Evolutionary conservation across 108 stramenopile genomes (phyloP).

Genomic region (Hondaea fermentalgiana): DNA sequence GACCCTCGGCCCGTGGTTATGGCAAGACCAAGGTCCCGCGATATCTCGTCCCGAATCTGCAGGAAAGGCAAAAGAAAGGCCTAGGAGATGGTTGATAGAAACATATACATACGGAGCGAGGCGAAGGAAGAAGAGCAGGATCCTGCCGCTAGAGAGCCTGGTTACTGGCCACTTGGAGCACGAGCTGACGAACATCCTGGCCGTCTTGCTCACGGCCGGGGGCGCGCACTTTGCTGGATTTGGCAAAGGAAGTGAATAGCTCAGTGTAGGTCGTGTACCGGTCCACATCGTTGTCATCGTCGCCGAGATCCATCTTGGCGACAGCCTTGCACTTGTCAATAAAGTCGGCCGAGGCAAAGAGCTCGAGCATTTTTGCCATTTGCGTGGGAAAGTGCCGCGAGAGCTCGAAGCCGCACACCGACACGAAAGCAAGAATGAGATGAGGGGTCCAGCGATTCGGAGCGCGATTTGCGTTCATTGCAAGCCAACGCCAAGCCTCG

Average conservation of each 20-base stretch:
- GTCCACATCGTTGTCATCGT: neutral
- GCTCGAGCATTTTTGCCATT: neutral
- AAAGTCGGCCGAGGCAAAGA: neutral
- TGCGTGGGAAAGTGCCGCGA: neutral
- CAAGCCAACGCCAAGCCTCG: slow-evolving; percentile 10
- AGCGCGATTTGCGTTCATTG: neutral
- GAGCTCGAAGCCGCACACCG: neutral
- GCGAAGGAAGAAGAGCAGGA: neutral
- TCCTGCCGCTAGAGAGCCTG: neutral
- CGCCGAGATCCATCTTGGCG: neutral
- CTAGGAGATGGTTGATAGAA: neutral
- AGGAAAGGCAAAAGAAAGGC: neutral
- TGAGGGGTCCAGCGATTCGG: neutral
- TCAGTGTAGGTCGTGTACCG: neutral
- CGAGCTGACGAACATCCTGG: neutral
- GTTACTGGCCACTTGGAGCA: neutral
- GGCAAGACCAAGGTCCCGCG: no score
- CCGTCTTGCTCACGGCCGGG: neutral
- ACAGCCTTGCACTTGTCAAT: neutral
- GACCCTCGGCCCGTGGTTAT: no score
- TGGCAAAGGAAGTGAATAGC: neutral
- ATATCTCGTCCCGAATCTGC: no score
- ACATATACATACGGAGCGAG: neutral
- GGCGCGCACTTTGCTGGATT: neutral
- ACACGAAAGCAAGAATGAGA: neutral